Evolutionary conservation across 208 protist species (phyloP), one percentile per base, ranked within the genome.

Genomic region (Tritrichomonas foetus): DNA sequence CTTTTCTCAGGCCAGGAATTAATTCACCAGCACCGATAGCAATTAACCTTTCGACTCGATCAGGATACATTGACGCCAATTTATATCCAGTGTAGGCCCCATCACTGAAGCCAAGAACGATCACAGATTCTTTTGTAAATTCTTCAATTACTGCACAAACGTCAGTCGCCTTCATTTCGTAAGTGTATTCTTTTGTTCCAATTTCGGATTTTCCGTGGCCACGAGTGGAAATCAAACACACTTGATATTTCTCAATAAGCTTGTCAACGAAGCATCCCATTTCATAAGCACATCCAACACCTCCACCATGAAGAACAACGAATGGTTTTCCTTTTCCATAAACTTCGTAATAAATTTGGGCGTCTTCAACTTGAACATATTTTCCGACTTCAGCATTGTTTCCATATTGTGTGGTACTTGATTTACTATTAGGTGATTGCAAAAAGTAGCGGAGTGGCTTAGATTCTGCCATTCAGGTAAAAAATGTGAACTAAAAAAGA

Each of bases 191-290:
- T 78, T 39, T 44, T 36, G 27, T 78, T 36, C 69, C 69, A 47
- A 78, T 78, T 78, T 78, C 69, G 36, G 69, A 78, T 78, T 78
- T 78, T 20, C 69, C 69, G 33, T 78, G 69, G 36, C 69, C 69
- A 47, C 69, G 36, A 20, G 69, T 47, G 9, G 69, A 36, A 47
- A 44, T 36, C 20, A 36, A 25, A 78, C 36, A 47, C 8, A 78
- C 33, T 14, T 47, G 14, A 78, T 78, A 39, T 1, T 36, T 8
- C 16, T 14, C 16, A 47, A 36, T 47, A 78, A 78, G 69, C 14
- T 47, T 44, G 44, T 78, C 69, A 47, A 78, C 44, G 20, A 78
- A 33, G 2, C 69, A 5, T 47, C 69, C 69, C 69, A 78, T 78
- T 47, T 78, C 69, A 78, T 13, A 14, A 47, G 33, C 44, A 5